Conservation (phyloP, 2,329 filamentous ascomycete species). For the Fusarium sp. region DNA sequence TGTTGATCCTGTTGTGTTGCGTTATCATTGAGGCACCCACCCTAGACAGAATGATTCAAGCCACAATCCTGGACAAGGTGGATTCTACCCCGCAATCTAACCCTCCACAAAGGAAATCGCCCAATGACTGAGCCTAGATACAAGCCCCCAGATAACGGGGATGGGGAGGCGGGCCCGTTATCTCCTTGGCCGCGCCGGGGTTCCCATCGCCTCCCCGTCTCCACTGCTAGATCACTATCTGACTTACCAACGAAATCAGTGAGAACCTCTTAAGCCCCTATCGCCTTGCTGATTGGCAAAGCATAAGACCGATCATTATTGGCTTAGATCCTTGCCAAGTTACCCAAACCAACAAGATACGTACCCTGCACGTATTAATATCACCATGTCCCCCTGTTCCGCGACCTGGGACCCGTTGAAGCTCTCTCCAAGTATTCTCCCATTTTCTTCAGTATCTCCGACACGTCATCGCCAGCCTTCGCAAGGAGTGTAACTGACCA, state of each 20-base stretch:
- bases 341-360: background rate
- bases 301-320: background rate
- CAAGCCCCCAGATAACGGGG: background rate
- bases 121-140: background rate
- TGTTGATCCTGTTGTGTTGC: background rate
- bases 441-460: background rate
- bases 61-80: background rate
- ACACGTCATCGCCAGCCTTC: background rate
- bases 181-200: background rate
- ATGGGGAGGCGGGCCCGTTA: background rate
- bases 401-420: background rate
- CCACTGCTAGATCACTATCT: background rate
- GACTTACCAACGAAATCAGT: fast-evolving
- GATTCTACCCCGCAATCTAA: constrained; percentile 1
- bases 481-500: background rate
- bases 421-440: background rate
- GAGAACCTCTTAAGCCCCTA: background rate
- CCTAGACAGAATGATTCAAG: background rate
- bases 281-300: background rate
- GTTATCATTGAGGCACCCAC: background rate
- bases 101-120: background rate
- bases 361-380: background rate
- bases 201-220: background rate
- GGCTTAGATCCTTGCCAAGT: background rate
- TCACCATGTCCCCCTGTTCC: background rate